These are phyloP conservation scores for Miscanthus sacchariflorus DNA, from an alignment of 202 grass and related monocot species.

Conservation along the genomic window DNA sequence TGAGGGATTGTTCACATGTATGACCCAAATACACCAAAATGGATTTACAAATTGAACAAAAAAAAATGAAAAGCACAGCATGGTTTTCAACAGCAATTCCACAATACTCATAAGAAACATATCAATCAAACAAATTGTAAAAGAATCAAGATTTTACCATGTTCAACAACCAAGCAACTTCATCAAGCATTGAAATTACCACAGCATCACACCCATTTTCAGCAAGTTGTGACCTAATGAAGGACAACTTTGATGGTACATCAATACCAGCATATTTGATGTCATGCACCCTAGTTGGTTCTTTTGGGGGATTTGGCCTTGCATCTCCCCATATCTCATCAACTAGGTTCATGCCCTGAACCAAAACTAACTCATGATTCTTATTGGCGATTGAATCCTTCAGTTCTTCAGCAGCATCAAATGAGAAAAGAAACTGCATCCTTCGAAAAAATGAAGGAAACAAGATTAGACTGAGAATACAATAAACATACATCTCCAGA, in stretches of 20 bases:
- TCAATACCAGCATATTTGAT: slow-evolving; percentile 96
- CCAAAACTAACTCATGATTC: slow-evolving; percentile 83
- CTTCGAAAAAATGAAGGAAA: slow-evolving; percentile 70
- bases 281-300: slow-evolving; percentile 79
- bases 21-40: not conserved
- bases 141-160: slow-evolving; percentile 69
- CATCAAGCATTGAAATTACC: slow-evolving; percentile 95
- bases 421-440: slow-evolving; percentile 98
- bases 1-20: not conserved
- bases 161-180: slow-evolving; percentile 96
- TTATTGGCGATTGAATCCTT: slow-evolving; percentile 84
- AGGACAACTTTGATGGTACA: slow-evolving; percentile 78
- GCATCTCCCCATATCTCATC: slow-evolving; percentile 90
- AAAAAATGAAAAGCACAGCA: not conserved
- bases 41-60: not conserved
- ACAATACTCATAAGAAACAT: slow-evolving; percentile 21
- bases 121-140: slow-evolving; percentile 17
- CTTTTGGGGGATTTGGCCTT: slow-evolving; percentile 67
- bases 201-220: slow-evolving; percentile 72
- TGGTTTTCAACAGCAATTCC: slow-evolving; percentile 7
- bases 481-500: not conserved
- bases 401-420: slow-evolving; percentile 86
- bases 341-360: slow-evolving; percentile 78
- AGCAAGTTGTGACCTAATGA: slow-evolving; percentile 77
- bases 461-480: slow-evolving; percentile 36